Evolutionary conservation across 2,329 filamentous ascomycete species (phyloP), one percentile per base, ranked within the genome.

Genomic region (Ophiocordyceps robertsii): DNA sequence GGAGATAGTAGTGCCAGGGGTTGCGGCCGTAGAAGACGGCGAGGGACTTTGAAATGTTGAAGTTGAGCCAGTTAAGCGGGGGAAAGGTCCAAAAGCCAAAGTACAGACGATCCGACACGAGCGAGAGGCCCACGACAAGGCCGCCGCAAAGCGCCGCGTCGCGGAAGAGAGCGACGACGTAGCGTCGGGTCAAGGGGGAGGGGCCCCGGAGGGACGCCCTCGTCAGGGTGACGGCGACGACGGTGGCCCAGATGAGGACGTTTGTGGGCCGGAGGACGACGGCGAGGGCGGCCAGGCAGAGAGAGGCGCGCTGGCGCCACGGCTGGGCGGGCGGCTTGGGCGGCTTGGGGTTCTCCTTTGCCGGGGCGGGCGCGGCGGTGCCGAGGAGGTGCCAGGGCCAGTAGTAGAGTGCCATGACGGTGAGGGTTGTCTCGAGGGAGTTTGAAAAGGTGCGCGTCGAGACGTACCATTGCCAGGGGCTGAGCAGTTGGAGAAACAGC

Each of bases 371-470:
- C 17, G 60, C 55, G 9, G 60, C 55, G 37, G 63, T 60, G 35
- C 64, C 59, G 32, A 80, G 68, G 61, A 85, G 72, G 44, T 77
- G 68, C 89, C 92, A 96, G 12, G 92, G 90, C 84, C 87, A 96
- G 52, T 80, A 76, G 57, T 78, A 79, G 38, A 96, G 67, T 2
- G 88, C 90, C 53, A 78, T 70, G 45, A 84, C 70, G 5, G 90
- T 95, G 51, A 98, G 65, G 1, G 84, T 84, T n/a, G 83, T 87
- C 67, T 98, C 92, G 5, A 96, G 68, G 41, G 82, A 92, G 64
- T 98, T 98, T 43, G 90, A 95, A 56, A 98, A 82, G 1, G 92
- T 95, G 38, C 92, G 76, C 0, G 88, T 90, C 2, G 88, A 92
- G 63, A 83, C 92, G 63, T 92, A 96, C 85, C 86, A 96, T 60